A percentile compares a stretch with the other conserved stretches of the same genome.
These are phyloP conservation scores for Lachnellula arida DNA, from an alignment of 2,329 filamentous ascomycete species.

Conservation along the genomic window DNA sequence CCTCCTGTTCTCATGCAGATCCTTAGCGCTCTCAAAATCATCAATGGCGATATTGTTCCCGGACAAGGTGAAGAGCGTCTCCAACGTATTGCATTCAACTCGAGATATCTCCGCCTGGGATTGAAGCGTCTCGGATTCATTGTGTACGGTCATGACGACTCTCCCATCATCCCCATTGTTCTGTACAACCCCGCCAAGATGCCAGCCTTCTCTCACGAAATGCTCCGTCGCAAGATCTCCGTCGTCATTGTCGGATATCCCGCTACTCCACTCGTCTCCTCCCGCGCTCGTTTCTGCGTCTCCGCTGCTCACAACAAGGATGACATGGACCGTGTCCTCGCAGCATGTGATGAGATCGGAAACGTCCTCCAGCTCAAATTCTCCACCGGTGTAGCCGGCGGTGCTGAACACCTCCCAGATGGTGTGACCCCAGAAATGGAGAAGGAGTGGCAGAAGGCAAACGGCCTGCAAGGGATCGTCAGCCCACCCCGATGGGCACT, in stretches of 20 bases:
- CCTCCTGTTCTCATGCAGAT: slow-evolving; percentile 92
- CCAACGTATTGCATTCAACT: slow-evolving; percentile 96
- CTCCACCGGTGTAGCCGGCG: slow-evolving; percentile 91
- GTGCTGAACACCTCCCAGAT: slow-evolving; percentile 70
- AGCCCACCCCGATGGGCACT: slow-evolving; percentile 63
- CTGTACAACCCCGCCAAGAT: slow-evolving; percentile 99
- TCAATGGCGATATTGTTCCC: slow-evolving; percentile 79
- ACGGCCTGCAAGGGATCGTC: slow-evolving; percentile 45
- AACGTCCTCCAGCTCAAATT: slow-evolving; percentile 93
- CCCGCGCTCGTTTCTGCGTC: slow-evolving; percentile 91
- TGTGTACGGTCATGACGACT: slow-evolving; percentile 95
- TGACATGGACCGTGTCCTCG: slow-evolving; percentile 83
- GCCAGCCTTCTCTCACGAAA: slow-evolving; percentile 96
- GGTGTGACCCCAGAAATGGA: slow-evolving; percentile 69
- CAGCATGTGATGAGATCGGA: slow-evolving; percentile 88
- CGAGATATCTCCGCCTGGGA: slow-evolving; percentile 92
- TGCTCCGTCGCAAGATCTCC: slow-evolving; percentile 96
- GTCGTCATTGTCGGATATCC: slow-evolving; percentile 97
- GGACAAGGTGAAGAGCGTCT: slow-evolving; percentile 94
- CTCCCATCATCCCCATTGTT: slow-evolving; percentile 89
- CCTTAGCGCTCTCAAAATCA: slow-evolving; percentile 77
- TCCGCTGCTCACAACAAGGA: slow-evolving; percentile 98
- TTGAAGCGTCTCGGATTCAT: slow-evolving; percentile 96
- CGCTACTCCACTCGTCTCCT: slow-evolving; percentile 90
- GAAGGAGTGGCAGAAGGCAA: slow-evolving; percentile 57